Evolutionary conservation across 1,284 basidiomycete species (phyloP), one percentile per base, ranked within the genome.

Genomic region (Xanthoconium separans): DNA sequence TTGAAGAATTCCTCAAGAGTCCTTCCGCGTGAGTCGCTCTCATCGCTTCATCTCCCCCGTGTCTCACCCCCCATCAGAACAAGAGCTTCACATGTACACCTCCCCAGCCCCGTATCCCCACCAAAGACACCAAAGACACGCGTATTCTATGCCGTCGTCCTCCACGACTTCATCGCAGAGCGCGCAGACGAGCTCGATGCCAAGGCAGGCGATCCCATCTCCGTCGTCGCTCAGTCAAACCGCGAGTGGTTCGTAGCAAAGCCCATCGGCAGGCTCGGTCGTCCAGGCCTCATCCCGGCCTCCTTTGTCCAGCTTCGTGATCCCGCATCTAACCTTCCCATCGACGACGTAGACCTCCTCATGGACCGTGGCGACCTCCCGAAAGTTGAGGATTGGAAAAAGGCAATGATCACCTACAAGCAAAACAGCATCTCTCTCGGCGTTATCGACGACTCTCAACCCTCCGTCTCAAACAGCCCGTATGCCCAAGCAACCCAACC

Each of bases 331-430:
- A 94, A 89, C 44, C 77, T 82, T 56, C 77, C 91, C 22, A 77
- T 93, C 58, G 87, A 94, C 58, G 59, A 72, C 10, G 80, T 96
- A 7, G 82, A 86, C 27, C 78, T 82, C 22, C 79, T 97, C 56
- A 93, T 97, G 70, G 85, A 92, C 64, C 81, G 82, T 27, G 92
- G 92, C 20, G 87, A 90, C 55, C 80, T 99, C 13, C 97, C 97
- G 22, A 89, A 87, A 61, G 95, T 99, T 13, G 96, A 98, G 69
- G 95, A 98, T 61, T 99, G 97, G 97, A 98, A 98, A 71, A 87
- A 88, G 66, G 90, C 92, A 50, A 93, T 98, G 76, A 85, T 95
- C 54, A 90, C 84, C 61, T 98, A 98, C 79, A 98, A 98, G 75
- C 93, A 94, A 61, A 95, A 90, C 66, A 94, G 93, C 66, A 99